Base-by-base conservation (phyloP, 495 filamentous ascomycete species). In the Apiosordaria backusii region DNA sequence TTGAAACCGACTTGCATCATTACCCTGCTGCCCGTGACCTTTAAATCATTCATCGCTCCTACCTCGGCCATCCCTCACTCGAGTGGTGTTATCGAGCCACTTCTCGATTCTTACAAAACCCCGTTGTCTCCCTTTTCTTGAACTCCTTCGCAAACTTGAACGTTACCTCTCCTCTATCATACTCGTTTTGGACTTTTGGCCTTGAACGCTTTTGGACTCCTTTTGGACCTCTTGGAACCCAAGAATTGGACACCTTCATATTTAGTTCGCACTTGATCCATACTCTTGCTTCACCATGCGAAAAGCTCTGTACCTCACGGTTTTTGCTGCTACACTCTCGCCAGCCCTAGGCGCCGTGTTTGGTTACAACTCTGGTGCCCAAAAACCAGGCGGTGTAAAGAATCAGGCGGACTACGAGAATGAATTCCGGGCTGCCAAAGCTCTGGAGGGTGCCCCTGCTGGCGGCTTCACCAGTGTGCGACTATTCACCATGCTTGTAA, bases 361-460 rank as follows among this genome's bases (percentile, higher is more conserved):
- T 69, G 93, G 93, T 67, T 96, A 96, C 85, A 96, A 95, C 84
- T 91, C 93, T 71, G 92, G 90, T 71, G 76, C 83, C 71, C 77
- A 83, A 77, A 77, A 77, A 53, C 27, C 27, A 35, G 86, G 89
- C 71, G 86, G 88, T 65, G 72, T 81, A 75, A 91, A 89, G 73
- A 63, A 69, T 40, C 84, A 90, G 76, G 72, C 83, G 22, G 87
- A 93, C 74, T 96, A 87, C 79, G 80, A 89, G 75, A 72, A 78
- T 26, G 83, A 90, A 69, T 97, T 95, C 83, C 81, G 79, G 9
- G 83, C 83, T 18, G 90, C 92, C 63, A 85, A 90, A 75, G 78
- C 79, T 62, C 86, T 96, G 29, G 81, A 84, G 40, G 89, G 87
- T 65, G 88, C 89, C 68, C 80, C 81, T 35, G 92, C 23, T 16